phyloP scores from a whole-genome alignment of 176 grass and related monocot species.

The Hordeum marinum region DNA sequence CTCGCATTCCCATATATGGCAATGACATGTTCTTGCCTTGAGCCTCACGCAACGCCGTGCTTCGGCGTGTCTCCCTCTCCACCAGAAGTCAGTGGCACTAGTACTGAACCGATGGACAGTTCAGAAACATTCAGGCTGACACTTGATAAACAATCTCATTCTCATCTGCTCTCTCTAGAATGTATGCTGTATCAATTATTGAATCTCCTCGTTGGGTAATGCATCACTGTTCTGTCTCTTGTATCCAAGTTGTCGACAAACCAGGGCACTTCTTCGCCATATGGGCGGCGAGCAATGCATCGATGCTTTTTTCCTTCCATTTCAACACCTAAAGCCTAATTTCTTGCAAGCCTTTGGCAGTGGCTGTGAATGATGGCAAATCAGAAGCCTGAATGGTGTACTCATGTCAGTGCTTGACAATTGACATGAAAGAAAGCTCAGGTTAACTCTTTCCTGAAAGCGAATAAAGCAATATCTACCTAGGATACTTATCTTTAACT shows the following conservation, averaged over 20 bases:
- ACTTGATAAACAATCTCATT: background rate
- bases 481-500: constrained; percentile 41
- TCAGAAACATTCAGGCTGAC: constrained; percentile 16
- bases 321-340: constrained; percentile 26
- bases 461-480: constrained; percentile 36
- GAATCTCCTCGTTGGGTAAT: background rate
- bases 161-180: background rate
- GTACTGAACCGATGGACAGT: constrained; percentile 7
- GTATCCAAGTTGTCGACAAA: constrained; percentile 13
- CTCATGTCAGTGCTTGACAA: constrained; percentile 28
- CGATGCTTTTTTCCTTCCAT: background rate
- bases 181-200: background rate
- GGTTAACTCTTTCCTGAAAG: constrained; percentile 35
- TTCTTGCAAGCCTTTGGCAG: constrained; percentile 25
- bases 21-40: background rate
- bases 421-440: constrained; percentile 53
- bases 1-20: background rate
- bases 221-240: background rate
- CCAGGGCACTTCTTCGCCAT: background rate
- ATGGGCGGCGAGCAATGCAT: background rate
- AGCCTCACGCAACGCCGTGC: background rate
- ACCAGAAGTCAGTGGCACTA: constrained; percentile 8
- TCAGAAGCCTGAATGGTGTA: constrained; percentile 24
- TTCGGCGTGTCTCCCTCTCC: background rate
- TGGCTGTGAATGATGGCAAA: background rate